phyloP scores from a whole-genome alignment of 148 eudicot genomes.

The Cornus suecica region DNA sequence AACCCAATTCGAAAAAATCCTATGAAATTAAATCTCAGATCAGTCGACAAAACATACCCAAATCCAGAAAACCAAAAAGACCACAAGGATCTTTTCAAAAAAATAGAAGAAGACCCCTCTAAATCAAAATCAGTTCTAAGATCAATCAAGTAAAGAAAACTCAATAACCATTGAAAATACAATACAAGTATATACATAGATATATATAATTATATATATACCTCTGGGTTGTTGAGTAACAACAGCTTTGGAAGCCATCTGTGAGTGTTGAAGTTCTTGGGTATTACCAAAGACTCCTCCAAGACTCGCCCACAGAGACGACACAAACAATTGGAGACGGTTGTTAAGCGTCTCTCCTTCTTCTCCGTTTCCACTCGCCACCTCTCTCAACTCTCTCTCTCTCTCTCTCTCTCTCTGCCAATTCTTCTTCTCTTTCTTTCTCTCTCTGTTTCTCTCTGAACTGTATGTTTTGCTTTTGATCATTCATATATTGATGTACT shows the following conservation, averaged over 20 bases:
- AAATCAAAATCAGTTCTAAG: too few relatives aligned
- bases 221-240: constrained; percentile 31
- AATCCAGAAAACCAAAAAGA: neutral
- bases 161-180: too few relatives aligned
- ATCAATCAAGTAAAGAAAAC: too few relatives aligned
- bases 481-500: too few relatives aligned
- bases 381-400: neutral
- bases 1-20: neutral
- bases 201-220: too few relatives aligned
- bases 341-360: constrained; percentile 41
- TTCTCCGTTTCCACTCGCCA: constrained; percentile 52
- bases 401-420: neutral
- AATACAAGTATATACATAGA: too few relatives aligned
- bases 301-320: constrained; percentile 46
- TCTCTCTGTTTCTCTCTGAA: too few relatives aligned
- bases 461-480: too few relatives aligned
- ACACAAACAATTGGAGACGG: constrained; percentile 58
- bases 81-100: too few relatives aligned
- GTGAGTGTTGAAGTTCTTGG: constrained; percentile 12
- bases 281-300: constrained; percentile 47
- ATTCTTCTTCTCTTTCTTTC: too few relatives aligned
- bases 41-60: neutral
- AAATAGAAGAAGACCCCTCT: too few relatives aligned
- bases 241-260: constrained; percentile 41
- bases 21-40: constrained; percentile 1